Base-by-base conservation (phyloP, 495 filamentous ascomycete species). In the Aspergillus panamensis region DNA sequence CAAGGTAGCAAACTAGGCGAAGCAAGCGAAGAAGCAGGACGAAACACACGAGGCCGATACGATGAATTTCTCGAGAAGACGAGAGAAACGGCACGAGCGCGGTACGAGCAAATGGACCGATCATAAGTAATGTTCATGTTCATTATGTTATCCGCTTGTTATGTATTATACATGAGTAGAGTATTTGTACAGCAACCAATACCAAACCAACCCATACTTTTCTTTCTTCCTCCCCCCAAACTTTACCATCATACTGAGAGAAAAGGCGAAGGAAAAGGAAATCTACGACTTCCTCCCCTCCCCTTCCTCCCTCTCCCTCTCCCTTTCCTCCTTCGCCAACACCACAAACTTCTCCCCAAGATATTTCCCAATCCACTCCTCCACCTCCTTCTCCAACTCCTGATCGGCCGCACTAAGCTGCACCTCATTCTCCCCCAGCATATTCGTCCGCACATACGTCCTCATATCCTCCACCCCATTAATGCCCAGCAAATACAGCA, bases 1-100 rank as follows among this genome's bases (percentile, higher is more conserved):
- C 84, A 91, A 61, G 90, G 91, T 14, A 80, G 89, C 14, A 91
- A 88, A 68, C 71, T 95, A 13, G 92, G 92, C 8, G 92, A 96
- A 72, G 92, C 93, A 19, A 77, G 74, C 19, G 86, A 91, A 64
- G 90, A 92, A 72, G 91, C 89, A 1, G 82, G 82, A 43, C 78
- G 89, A 48, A 86, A 87, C 61, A 92, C 90, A 0, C 79, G 81
- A 55, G 80, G 83, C 9, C 80, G 82, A 17, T 90, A 89, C 63
- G 77, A 80, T 1, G 88, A 88, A 48, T 96, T 93, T 65, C 69
- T 92, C 45, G 84, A 87, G 64, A 87, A 86, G 75, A 89, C 88
- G 13, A 89, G 82, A 65, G 87, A 94, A 49, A 84, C 82, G 66
- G 91, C 91, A 1, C 86, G 89, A 66, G 86, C 91, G 64, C 77